Evolutionary conservation across 306 rosid species (phyloP), one percentile per base, ranked within the genome.

Genomic region (Clitoria ternatea): DNA sequence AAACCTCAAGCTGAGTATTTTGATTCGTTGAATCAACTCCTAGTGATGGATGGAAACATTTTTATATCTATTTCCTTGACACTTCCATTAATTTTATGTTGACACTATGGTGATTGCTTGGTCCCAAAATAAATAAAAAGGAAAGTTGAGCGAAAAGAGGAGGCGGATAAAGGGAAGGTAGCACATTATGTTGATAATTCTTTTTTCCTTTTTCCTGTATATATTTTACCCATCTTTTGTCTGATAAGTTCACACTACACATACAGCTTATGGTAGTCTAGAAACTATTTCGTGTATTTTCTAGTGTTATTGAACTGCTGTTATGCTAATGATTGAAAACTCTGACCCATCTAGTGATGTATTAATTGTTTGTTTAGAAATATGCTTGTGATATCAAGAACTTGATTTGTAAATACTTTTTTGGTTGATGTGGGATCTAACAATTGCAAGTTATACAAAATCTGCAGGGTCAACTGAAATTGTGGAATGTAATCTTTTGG

Each of bases 381-480:
- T 32, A 40, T 68, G 69, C 67, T 54, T 50, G 40, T 64, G 66
- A 52, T 64, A 30, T 42, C 18, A 64, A 20, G 14, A 19, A 11
- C 61, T 67, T n/a, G 5, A 27, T 59, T 69, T 72, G 14, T 24
- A 5, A 26, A 15, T 10, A 18, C 33, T 22, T 61, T 26, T 19
- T 37, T 56, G 39, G 39, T 77, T 4, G n/a, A 44, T 43, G 23
- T 29, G 26, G 77, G 56, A 70, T 78, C 57, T 81, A 66, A 81
- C 26, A 7, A 18, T 68, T 72, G 19, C 26, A 24, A 26, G 62
- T 74, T 64, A 32, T 77, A 13, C 50, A 61, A 39, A 70, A 73
- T 67, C 30, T 72, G 77, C 80, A 77, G 85, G 82, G 69, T 47
- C 62, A 70, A 69, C 57, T 70, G 76, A 66, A 53, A 44, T 42